A percentile compares a stretch with the other conserved stretches of the same genome.
Evolutionary conservation across 2,329 filamentous ascomycete genomes (phyloP).

Genomic region (Lachnellula arida): DNA sequence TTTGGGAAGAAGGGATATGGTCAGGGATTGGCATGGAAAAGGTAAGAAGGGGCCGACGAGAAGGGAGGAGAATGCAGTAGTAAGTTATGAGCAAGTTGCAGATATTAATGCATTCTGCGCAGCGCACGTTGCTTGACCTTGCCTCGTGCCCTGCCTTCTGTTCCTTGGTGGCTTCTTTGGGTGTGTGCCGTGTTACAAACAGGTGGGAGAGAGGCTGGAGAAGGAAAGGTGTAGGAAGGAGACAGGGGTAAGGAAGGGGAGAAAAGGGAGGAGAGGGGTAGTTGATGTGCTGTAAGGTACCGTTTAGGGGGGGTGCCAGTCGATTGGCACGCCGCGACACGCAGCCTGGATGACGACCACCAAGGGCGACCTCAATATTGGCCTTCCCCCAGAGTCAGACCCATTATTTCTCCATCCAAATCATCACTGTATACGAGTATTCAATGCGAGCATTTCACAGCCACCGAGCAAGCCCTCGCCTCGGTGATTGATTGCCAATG

Average conservation of each 20-base stretch:
- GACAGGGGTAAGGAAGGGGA: neutral
- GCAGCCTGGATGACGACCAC: neutral
- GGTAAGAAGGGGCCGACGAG: constrained; percentile 3
- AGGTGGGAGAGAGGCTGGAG: constrained; percentile 14
- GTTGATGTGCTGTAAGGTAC: neutral
- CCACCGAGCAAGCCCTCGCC: neutral
- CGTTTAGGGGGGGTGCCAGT: neutral
- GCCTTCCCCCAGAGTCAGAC: neutral
- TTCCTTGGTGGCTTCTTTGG: constrained; percentile 7
- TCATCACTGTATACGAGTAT: neutral
- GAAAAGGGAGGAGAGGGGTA: neutral
- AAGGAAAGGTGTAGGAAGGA: constrained; percentile 4
- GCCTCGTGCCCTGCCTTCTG: neutral
- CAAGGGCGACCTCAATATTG: neutral
- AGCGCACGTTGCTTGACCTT: constrained; percentile 1
- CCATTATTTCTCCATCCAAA: neutral
- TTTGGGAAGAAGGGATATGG: constrained; percentile 8
- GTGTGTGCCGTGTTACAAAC: constrained; percentile 20
- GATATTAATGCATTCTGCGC: neutral
- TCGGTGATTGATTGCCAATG: neutral
- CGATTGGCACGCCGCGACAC: neutral
- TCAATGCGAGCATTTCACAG: neutral
- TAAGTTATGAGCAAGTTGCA: constrained; percentile 3
- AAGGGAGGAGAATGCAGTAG: constrained; percentile 21
- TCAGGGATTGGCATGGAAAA: neutral